phyloP scores from a whole-genome alignment of 2,329 filamentous ascomycete species.

The Aspergillus tanneri region DNA sequence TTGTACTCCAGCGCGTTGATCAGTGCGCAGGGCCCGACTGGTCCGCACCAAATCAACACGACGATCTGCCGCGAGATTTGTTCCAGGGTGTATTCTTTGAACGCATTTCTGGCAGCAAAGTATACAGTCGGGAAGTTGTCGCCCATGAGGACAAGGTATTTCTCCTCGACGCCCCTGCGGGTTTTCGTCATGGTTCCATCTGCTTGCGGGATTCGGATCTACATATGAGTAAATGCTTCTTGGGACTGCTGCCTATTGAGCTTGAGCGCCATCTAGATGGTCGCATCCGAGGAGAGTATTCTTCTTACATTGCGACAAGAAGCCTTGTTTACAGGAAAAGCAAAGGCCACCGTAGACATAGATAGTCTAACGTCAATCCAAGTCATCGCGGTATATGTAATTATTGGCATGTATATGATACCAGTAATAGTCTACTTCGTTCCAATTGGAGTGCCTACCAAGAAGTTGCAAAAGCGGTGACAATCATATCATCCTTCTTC shows the following conservation, averaged over 20 bases:
- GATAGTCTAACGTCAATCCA: too few species aligned
- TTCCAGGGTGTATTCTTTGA: conserved; percentile 60
- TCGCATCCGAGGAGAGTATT: conserved; percentile 68
- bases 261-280: conserved; percentile 72
- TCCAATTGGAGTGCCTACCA: conserved; percentile 67
- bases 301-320: conserved; percentile 73
- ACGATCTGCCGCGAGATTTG: conserved; percentile 67
- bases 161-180: conserved; percentile 67
- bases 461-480: conserved; percentile 78
- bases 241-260: conserved; percentile 61
- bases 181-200: conserved; percentile 78
- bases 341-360: conserved; percentile 65
- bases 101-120: conserved; percentile 77
- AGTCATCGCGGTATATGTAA: too few species aligned
- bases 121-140: conserved; percentile 87
- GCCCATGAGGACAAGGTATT: conserved; percentile 80
- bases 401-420: too few species aligned
- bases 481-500: conserved; percentile 72
- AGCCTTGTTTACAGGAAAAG: conserved; percentile 79
- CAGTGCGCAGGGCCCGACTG: conserved; percentile 80
- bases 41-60: conserved; percentile 81
- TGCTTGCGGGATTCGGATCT: conserved; percentile 72
- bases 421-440: too few species aligned
- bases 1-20: conserved; percentile 73
- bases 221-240: conserved; percentile 26